A percentile compares a stretch with the other conserved stretches of the same genome.
phyloP scores from a whole-genome alignment of 2,329 filamentous ascomycete species.

The Nigrospora osmanthi region DNA sequence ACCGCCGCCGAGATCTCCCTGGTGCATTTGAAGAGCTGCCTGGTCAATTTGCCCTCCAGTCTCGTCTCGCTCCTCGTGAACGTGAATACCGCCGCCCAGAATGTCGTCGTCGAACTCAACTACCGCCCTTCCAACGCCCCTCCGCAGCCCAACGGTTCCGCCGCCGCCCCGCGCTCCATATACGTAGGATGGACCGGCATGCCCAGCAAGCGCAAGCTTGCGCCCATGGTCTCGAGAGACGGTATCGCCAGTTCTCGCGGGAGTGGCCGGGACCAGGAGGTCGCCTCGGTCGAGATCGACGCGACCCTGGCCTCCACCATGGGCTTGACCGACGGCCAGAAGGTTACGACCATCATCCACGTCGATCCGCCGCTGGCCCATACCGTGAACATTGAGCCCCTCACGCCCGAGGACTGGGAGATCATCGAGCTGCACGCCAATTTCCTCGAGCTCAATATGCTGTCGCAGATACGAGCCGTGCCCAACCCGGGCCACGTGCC shows the following conservation, averaged over 20 bases:
- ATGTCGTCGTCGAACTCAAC: conserved; percentile 89
- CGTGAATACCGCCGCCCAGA: conserved; percentile 85
- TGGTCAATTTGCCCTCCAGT: conserved; percentile 84
- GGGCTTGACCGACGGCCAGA: conserved; percentile 74
- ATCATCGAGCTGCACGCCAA: conserved; percentile 96
- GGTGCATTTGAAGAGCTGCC: conserved; percentile 83
- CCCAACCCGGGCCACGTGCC: conserved; percentile 70
- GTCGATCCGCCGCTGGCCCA: conserved; percentile 85
- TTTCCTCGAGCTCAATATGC: conserved; percentile 88
- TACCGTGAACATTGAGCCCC: conserved; percentile 91
- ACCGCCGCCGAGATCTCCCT: conserved; percentile 78
- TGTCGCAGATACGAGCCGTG: conserved; percentile 86
- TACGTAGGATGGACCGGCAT: conserved; percentile 97
- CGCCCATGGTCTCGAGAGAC: conserved; percentile 66
- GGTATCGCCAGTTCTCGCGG: conserved; percentile 55
- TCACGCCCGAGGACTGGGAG: conserved; percentile 96
- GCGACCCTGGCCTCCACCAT: conserved; percentile 72
- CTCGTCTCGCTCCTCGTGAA: conserved; percentile 81
- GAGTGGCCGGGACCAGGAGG: conserved; percentile 65
- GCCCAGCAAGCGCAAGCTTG: conserved; percentile 79
- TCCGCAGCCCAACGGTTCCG: conserved; percentile 32
- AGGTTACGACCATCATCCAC: conserved; percentile 65
- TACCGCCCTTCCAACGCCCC: conserved; percentile 48
- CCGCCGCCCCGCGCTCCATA: conserved; percentile 56
- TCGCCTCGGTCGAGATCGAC: conserved; percentile 77